phyloP scores from a whole-genome alignment of 208 protist genomes.

The Trypanosoma boissoni region DNA sequence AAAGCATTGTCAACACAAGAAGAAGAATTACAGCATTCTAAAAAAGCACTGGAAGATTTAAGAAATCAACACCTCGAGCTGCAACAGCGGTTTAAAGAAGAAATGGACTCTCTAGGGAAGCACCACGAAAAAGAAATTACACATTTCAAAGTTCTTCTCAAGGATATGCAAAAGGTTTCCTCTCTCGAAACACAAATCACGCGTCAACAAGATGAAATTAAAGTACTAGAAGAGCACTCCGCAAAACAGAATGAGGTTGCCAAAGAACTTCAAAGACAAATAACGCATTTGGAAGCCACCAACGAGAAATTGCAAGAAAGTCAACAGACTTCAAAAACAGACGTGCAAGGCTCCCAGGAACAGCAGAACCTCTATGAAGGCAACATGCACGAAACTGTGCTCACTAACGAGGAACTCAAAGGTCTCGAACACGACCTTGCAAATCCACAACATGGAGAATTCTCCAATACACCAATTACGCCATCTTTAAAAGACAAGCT shows the following conservation, averaged over 20 bases:
- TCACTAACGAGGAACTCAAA: constrained; percentile 5
- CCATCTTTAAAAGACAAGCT: constrained; percentile 6
- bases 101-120: constrained; percentile 12
- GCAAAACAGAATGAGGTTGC: constrained; percentile 4
- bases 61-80: constrained; percentile 17
- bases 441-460: background rate
- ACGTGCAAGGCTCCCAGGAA: background rate
- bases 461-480: background rate
- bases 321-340: background rate
- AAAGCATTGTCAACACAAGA: constrained; percentile 4
- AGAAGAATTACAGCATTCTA: background rate
- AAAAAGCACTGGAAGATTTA: background rate
- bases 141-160: background rate
- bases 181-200: constrained; percentile 3
- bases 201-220: constrained; percentile 15
- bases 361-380: constrained; percentile 6
- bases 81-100: constrained; percentile 16
- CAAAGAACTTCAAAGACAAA: constrained; percentile 12
- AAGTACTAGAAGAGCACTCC: constrained; percentile 11
- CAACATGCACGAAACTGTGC: constrained; percentile 6
- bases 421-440: background rate
- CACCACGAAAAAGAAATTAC: constrained; percentile 16
- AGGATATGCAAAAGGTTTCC: background rate
- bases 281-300: background rate
- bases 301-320: constrained; percentile 9